Base-by-base conservation (phyloP, 2,329 filamentous ascomycete genomes). In the Fusarium armeniacum region DNA sequence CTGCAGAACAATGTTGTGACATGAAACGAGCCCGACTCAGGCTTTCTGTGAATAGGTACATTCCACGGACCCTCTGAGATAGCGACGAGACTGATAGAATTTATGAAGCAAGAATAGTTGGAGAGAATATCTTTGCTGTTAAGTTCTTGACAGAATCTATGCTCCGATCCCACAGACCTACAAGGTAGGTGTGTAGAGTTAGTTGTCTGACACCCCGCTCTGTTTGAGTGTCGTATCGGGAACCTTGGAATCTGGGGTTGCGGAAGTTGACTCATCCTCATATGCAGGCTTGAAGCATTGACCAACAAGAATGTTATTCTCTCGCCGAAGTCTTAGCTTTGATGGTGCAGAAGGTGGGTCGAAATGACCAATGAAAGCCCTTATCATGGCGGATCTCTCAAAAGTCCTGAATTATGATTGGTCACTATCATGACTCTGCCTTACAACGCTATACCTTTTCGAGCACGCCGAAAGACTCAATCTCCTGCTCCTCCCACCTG, bases 381-480 rank as follows among this genome's bases (percentile, higher is more conserved):
- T 8, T 3, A 1, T 15, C 59, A n/a, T 26, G 41, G 53, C 40
- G 53, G 58, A 69, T 65, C 71, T 58, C 26, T 51, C 65, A 26
- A 26, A 15, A 22, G 10, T 24, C 0, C 3, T n/a, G 9, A 1
- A 1, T 4, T 5, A 0, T 76, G 26, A 81, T 81, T 81, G 78
- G 80, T 16, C 35, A 4, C 0, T 6, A 4, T 2, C 7, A n/a
- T 22, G 47, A 20, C 49, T 43, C 44, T 46, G 61, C 59, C 60
- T 60, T 58, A 30, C 15, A 5, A 51, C 77, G 75, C 81, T 80
- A 81, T 66, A 38, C 81, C 80, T 62, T 57, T 74, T 80, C 72
- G 73, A 80, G 80, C 81, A 82, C 81, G 81, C 81, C 81, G 81
- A 82, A 81, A 75, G 79, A 81, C 78, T 81, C 79, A 78, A 77